Base-by-base conservation (phyloP, 129 eudicot species). In the Logfia minima region DNA sequence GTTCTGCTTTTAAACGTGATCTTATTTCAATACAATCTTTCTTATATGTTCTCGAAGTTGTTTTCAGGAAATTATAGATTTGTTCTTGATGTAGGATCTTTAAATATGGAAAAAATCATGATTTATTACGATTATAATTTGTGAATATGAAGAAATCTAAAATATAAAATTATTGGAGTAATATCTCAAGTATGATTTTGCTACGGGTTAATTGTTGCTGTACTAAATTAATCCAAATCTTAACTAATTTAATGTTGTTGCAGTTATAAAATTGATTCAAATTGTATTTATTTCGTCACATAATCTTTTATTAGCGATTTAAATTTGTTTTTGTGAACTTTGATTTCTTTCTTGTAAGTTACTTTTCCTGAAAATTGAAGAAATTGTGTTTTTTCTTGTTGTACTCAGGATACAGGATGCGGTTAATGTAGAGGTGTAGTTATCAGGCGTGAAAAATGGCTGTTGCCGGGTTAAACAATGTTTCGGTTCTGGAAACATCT, bases 391-490 rank as follows among this genome's bases (percentile, higher is more conserved):
- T 45, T 10, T 6, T 32, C 64, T 5, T 35, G 3, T 69, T 43
- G 43, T 59, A 41, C 72, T 61, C 79, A 71, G 82, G 78, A 24
- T 43, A 70, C 70, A 74, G 66, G 31, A 18, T 52, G 60, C 26
- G 3, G 43, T 59, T 68, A 67, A 67, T 55, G 70, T 81, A 41
- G 81, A 72, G 35, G 66, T 66, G 10, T 71, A 34, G 79, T 5
- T 76, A 10, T 75, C 61, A 51, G 45, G 39, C 43, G 63, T 24
- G 6, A 53, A 68, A 70, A 81, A 93, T 93, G 98, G 98, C 93
- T 67, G 79, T 88, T 68, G 88, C 91, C 19, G 89, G 98, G 43
- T 67, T 92, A 31, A 88, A 85, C 31, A 90, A 83, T 66, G 86
- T 77, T 51, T 78, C 97, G 1, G 83, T 82, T 11, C 88, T 81